Evolutionary conservation across 2,329 filamentous ascomycete genomes (phyloP).

Genomic region (Diaporthe eres): DNA sequence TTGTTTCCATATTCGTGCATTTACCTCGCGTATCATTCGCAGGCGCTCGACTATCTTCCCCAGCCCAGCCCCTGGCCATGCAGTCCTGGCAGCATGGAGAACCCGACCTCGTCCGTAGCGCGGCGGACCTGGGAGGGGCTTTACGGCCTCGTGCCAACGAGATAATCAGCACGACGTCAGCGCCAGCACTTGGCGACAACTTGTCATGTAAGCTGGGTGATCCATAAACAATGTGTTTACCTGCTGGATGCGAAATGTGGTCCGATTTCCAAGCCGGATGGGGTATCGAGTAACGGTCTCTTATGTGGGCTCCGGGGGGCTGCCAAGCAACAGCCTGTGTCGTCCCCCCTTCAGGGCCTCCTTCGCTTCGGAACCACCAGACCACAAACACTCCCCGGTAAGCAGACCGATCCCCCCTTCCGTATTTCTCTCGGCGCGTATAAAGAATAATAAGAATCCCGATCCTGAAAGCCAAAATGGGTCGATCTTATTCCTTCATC

Average conservation of each 20-base stretch:
- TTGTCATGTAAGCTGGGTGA: constrained; percentile 23
- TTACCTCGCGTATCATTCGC: not conserved
- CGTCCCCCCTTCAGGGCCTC: constrained; percentile 25
- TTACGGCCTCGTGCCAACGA: constrained; percentile 21
- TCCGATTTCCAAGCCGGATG: constrained; percentile 33
- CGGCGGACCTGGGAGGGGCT: not conserved
- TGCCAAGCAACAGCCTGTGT: constrained; percentile 32
- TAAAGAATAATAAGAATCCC: constrained; percentile 23
- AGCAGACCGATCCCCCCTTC: too few species aligned
- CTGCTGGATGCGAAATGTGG: constrained; percentile 19
- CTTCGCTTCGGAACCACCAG: constrained; percentile 8
- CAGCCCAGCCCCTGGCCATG: constrained; percentile 5
- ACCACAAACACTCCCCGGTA: constrained; percentile 20
- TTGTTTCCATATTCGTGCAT: constrained; percentile 23
- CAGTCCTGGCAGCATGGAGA: not conserved
- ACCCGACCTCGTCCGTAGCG: constrained; percentile 14
- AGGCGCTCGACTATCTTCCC: constrained; percentile 6
- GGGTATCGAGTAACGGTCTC: constrained; percentile 24
- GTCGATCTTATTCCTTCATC: constrained; percentile 12
- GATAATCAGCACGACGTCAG: constrained; percentile 32
- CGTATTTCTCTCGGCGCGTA: not conserved
- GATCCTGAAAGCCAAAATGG: constrained; percentile 9
- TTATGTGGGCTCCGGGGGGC: constrained; percentile 27
- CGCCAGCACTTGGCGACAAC: constrained; percentile 24
- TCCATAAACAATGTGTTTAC: constrained; percentile 14